These are phyloP conservation scores for Phaeosphaeria sp. DNA, from an alignment of 2,329 filamentous ascomycete species.

Conservation along the genomic window DNA sequence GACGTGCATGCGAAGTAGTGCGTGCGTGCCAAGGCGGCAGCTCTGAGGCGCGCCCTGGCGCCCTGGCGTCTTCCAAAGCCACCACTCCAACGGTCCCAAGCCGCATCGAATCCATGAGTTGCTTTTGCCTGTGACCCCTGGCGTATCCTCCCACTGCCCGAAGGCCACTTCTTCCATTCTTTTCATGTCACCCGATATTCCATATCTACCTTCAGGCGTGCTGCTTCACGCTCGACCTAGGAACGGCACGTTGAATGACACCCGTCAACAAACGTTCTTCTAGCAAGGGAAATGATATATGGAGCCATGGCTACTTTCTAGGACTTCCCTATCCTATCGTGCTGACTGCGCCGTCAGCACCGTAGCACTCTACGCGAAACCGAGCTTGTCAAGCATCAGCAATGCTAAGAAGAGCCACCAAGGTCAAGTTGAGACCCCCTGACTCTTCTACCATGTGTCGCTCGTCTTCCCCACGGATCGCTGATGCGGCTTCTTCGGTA, in stretches of 20 bases:
- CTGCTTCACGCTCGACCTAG: not conserved
- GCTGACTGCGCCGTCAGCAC: slow-evolving; percentile 11
- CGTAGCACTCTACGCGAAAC: not conserved
- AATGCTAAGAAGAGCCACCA: not conserved
- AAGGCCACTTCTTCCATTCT: slow-evolving; percentile 9
- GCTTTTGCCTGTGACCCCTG: slow-evolving; percentile 4
- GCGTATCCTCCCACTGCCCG: slow-evolving; percentile 2
- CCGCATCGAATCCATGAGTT: not conserved
- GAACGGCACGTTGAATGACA: not conserved
- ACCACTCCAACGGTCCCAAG: slow-evolving; percentile 1
- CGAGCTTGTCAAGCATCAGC: not conserved
- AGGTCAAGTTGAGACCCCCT: not conserved
- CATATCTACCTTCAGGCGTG: not conserved
- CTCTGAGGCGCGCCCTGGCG: not conserved
- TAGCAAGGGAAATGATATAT: not conserved
- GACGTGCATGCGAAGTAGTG: slow-evolving; percentile 6
- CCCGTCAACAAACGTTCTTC: not conserved
- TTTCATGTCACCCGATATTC: slow-evolving; percentile 1
- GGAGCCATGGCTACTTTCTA: not conserved
- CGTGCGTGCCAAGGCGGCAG: not conserved
- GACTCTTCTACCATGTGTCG: not conserved
- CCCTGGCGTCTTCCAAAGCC: slow-evolving; percentile 2
- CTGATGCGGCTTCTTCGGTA: not conserved
- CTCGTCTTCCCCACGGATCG: slow-evolving; percentile 1
- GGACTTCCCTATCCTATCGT: not conserved